Base-by-base conservation (phyloP, 352 stramenopile genomes). In the Phytophthora parvispora region DNA sequence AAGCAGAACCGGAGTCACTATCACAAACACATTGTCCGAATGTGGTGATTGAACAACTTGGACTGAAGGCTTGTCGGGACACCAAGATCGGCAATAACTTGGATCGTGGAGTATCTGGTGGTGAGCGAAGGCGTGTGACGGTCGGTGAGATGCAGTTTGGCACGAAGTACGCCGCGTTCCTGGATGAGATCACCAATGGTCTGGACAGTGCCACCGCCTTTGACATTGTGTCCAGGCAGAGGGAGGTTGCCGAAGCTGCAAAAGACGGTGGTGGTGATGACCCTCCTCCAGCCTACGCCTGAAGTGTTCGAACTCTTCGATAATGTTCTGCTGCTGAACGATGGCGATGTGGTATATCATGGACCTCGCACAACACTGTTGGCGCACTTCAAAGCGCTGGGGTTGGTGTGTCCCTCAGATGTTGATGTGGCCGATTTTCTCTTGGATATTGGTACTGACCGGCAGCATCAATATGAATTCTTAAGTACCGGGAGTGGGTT, bases 171-270 rank as follows among this genome's bases (percentile, higher is more conserved):
- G 20, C 60, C 90, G 16, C 36, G 97, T 2, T 74, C 16, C n/a
- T 97, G 45, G 93, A 98, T 70, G 72, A 88, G 64, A 84, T 90
- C 69, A 86, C 67, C 34, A 90, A 78, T 5, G 81, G 81, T 1
- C 72, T 90, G 59, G 56, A 61, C 24, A 61, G 53, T 38, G 53
- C 53, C 13, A 40, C 53, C 6, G 48, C 53, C 5, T 61, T 38
- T 60, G 91, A 98, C 58, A 98, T 99, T 61, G 84, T 90, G 34
- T 72, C 87, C 5, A 57, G 97, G 3, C 77, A 72, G 27, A 76
- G 81, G 56, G 63, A 43, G 36, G 20, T 78, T 10, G 81, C 77
- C 0, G 25, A 73, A 81, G 27, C 72, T 80, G 31, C 71, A 77
- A 34, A 53, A 63, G n/a, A 87, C 73, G 13, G 69, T 84, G 18